phyloP scores from a whole-genome alignment of 1,139 yeast genomes.

The Geotrichum citri-aurantii region DNA sequence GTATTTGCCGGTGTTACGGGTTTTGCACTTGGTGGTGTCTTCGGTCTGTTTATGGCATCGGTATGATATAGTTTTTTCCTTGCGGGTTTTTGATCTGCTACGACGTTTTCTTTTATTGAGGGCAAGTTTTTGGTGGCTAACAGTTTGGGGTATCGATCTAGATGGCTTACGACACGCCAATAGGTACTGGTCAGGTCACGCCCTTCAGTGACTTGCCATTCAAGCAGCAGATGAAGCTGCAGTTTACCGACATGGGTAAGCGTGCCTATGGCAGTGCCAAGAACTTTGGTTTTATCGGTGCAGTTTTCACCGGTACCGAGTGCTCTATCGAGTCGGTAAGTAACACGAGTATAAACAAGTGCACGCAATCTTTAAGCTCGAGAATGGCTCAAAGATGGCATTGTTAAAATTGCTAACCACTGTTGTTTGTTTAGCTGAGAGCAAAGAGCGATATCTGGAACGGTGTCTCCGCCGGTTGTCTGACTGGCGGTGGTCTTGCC shows the following conservation, averaged over 20 bases:
- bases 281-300: slow-evolving; percentile 91
- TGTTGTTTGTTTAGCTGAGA: slow-evolving; percentile 40
- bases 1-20: slow-evolving; percentile 92
- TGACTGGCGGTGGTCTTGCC: slow-evolving; percentile 88
- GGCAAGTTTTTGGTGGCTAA: neutral
- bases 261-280: slow-evolving; percentile 84
- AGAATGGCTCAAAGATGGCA: neutral
- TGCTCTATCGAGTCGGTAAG: slow-evolving; percentile 62
- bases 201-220: slow-evolving; percentile 76
- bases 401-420: neutral
- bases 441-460: slow-evolving; percentile 86
- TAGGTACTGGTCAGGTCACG: slow-evolving; percentile 46
- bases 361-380: neutral
- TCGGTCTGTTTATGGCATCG: slow-evolving; percentile 95
- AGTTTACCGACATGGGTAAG: slow-evolving; percentile 86
- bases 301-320: slow-evolving; percentile 91
- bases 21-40: slow-evolving; percentile 90
- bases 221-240: slow-evolving; percentile 87
- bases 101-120: neutral
- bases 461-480: slow-evolving; percentile 89
- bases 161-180: slow-evolving; percentile 75
- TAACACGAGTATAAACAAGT: slow-evolving; percentile 17
- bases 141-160: slow-evolving; percentile 7
- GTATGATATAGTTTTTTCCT: slow-evolving; percentile 36
- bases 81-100: neutral